Base-by-base conservation (phyloP, 352 stramenopile genomes). In the Phytophthora pinifolia region DNA sequence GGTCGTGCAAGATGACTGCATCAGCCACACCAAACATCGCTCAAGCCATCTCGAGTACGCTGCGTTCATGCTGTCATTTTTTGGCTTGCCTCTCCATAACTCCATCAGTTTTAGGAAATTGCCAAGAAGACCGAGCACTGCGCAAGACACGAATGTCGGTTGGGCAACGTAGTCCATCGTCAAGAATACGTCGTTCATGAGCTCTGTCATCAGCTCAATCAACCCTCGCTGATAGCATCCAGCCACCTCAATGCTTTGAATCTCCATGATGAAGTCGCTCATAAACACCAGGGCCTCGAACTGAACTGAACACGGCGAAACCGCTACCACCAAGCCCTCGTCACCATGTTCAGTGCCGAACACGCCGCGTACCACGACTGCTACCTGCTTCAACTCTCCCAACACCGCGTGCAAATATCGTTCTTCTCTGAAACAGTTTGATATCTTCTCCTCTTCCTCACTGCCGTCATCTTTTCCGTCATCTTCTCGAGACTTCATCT, bases 111-210 rank as follows among this genome's bases (percentile, higher is more conserved):
- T 15, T 2, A 67, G 59, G n/a, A 71, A 77, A 36, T 65, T 51
- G 15, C 55, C 50, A 3, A 84, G 9, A 35, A 86, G 48, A 12
- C 49, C 35, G 0, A 86, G 43, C 22, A 77, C 58, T 14, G 59
- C 68, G 34, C 63, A 78, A n/a, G 71, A 63, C 9, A 90, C 46
- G 54, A 70, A 87, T 35, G 73, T 70, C 12, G 77, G 63, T 30
- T 72, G 60, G n/a, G 34, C 55, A 1, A 4, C 29, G 13, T 67
- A 72, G 9, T 68, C 42, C 31, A 66, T 63, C 2, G 9, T 5
- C 20, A 71, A 5, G 6, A 62, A 49, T 4, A 51, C 33, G 33
- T 58, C 33, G 4, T 57, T 42, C 43, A 79, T 35, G 1, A 81
- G 46, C 2, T 34, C 9, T 5, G 31, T 50, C 27, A 69, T 55